Evolutionary conservation across 441 rosid species (phyloP).

Genomic region (Corymbia calophylla): DNA sequence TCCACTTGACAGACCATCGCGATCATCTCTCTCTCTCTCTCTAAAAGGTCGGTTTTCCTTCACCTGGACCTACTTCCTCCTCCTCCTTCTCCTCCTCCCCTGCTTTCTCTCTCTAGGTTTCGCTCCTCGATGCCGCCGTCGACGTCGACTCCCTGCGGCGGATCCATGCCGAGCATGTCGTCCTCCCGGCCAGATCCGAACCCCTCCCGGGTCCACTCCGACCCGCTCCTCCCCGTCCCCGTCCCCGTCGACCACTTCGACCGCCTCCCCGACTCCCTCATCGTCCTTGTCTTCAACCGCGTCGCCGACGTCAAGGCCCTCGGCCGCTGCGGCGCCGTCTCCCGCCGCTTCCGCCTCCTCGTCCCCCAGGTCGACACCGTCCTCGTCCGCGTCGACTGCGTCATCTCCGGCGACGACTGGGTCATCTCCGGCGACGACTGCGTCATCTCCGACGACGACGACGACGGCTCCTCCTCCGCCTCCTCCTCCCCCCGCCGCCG

Average conservation of each 20-base stretch:
- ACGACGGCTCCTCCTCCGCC: neutral
- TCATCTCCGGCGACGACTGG: too few species aligned
- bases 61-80: neutral
- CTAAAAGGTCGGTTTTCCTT: slow-evolving; percentile 12
- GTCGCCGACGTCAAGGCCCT: slow-evolving; percentile 85
- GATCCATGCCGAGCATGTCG: neutral
- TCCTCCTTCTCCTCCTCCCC: neutral
- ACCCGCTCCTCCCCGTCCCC: slow-evolving; percentile 16
- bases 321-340: slow-evolving; percentile 81
- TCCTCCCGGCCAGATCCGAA: slow-evolving; percentile 44
- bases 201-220: slow-evolving; percentile 48
- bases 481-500: neutral
- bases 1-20: neutral
- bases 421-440: too few species aligned
- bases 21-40: neutral
- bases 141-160: neutral
- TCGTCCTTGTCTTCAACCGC: slow-evolving; percentile 60
- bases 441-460: slow-evolving; percentile 77
- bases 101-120: neutral
- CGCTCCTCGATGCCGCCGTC: neutral
- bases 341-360: slow-evolving; percentile 63
- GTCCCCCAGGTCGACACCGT: slow-evolving; percentile 83
- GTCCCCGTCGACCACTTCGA: slow-evolving; percentile 70
- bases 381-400: slow-evolving; percentile 86
- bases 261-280: slow-evolving; percentile 71